Evolutionary conservation across 2,329 filamentous ascomycete species (phyloP).

Genomic region (Leptographium wingfieldii): DNA sequence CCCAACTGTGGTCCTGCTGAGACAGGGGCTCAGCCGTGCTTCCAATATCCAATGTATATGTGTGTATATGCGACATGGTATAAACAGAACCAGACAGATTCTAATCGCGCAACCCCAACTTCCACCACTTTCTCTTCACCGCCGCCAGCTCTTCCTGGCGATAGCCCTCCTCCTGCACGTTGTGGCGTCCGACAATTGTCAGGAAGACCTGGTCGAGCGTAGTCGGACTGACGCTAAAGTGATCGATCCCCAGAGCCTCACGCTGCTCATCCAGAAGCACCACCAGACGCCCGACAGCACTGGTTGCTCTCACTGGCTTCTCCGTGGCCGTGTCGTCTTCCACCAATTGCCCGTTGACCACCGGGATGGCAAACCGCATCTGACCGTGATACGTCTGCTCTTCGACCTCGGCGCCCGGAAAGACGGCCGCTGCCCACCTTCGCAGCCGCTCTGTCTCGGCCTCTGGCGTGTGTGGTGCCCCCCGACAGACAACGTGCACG

Average conservation of each 20-base stretch:
- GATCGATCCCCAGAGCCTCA: constrained; percentile 57
- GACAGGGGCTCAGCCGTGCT: background rate
- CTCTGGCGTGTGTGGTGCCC: constrained; percentile 59
- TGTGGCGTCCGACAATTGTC: constrained; percentile 67
- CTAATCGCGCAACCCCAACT: background rate
- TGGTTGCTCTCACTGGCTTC: constrained; percentile 11
- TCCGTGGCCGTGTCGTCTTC: background rate
- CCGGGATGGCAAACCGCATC: constrained; percentile 68
- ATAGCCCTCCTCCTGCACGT: constrained; percentile 62
- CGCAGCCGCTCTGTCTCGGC: constrained; percentile 56
- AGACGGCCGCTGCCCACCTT: constrained; percentile 48
- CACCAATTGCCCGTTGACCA: constrained; percentile 18
- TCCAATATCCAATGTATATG: background rate
- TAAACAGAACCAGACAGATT: background rate
- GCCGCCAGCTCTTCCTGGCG: constrained; percentile 19
- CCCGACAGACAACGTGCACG: constrained; percentile 65
- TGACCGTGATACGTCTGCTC: constrained; percentile 73
- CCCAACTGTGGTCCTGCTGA: background rate
- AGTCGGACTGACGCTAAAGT: constrained; percentile 78
- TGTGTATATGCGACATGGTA: background rate
- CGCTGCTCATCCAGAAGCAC: constrained; percentile 61
- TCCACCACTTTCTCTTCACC: constrained; percentile 5
- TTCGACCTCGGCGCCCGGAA: constrained; percentile 57
- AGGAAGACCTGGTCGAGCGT: constrained; percentile 88
- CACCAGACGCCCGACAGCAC: constrained; percentile 57